A percentile compares a stretch with the other conserved stretches of the same genome.
phyloP scores from a whole-genome alignment of 2,329 filamentous ascomycete genomes.

The Amauroascus niger region DNA sequence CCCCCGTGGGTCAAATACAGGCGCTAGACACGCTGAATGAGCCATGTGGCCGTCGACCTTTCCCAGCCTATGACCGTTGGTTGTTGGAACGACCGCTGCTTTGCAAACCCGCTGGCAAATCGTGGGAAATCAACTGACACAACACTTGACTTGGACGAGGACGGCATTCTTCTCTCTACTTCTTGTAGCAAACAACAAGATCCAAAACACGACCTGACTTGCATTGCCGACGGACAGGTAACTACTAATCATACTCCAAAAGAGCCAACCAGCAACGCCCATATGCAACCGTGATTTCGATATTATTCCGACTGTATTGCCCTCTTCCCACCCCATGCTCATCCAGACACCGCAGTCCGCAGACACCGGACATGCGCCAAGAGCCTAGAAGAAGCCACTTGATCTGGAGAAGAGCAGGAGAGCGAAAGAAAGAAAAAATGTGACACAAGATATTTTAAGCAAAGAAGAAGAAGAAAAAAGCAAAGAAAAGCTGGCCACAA shows the following conservation, averaged over 20 bases:
- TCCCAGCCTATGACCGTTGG: neutral
- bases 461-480: neutral
- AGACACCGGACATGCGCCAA: neutral
- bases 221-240: neutral
- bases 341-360: too few relatives aligned
- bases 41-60: slow-evolving; percentile 3
- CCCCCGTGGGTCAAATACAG: neutral
- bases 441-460: slow-evolving; percentile 1
- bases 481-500: neutral
- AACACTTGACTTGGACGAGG: too few relatives aligned
- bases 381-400: slow-evolving; percentile 1
- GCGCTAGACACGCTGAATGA: neutral
- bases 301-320: neutral
- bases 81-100: too few relatives aligned
- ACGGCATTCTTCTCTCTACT: too few relatives aligned
- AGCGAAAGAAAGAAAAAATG: neutral
- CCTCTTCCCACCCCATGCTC: neutral
- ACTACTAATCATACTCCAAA: too few relatives aligned
- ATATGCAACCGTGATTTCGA: neutral
- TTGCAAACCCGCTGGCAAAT: too few relatives aligned
- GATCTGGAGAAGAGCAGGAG: neutral
- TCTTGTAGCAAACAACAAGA: too few relatives aligned
- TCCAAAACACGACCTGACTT: neutral
- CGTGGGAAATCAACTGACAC: too few relatives aligned
- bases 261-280: neutral